Evolutionary conservation across 805 yeast genomes (phyloP), one percentile per base, ranked within the genome.

Genomic region (Yamadazyma olivae): DNA sequence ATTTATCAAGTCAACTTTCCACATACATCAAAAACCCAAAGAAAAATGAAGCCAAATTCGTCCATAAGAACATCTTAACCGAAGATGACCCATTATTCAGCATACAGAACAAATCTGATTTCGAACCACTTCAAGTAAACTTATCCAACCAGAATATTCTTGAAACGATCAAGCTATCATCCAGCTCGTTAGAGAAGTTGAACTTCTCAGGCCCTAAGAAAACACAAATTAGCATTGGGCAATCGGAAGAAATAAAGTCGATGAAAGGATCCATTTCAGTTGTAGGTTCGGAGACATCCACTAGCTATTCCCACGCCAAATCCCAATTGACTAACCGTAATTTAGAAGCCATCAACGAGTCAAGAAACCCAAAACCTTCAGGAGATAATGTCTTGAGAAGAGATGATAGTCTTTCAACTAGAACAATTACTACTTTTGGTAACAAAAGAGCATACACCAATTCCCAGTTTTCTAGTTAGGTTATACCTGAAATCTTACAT

Each of bases 1-100:
- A 54, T 23, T 38, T 61, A 17, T 50, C 59, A 3, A 47, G 54
- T 30, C 57, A 56, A 30, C 32, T 58, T 9, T 50, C 60, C 2
- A 40, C 47, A 2, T 56, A 39, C 29, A 39, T 51, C 26, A 26
- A 40, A 6, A 45, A 45, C 5, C 44, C 33, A 16, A 33, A 33
- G 3, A 18, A 32, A 12, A 18, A 22, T 8, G 39, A 38, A 27
- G 34, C 27, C 5, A 30, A 34, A 19, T 39, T 39, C 27, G 49
- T 44, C 8, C 49, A 44, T 32, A 42, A 42, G 27, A 45, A 45
- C 19, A 35, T 45, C 17, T 20, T 42, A 6, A 39, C 37, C 6
- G 35, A 39, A 23, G 43, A 35, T 18, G 40, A 42, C 24, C 44
- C 44, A 1, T 23, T 42, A 3, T 30, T 13, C 8, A 14, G 23